These are phyloP conservation scores for Scopulariopsis brevicaulis DNA, from an alignment of 2,329 filamentous ascomycete species.

Conservation along the genomic window DNA sequence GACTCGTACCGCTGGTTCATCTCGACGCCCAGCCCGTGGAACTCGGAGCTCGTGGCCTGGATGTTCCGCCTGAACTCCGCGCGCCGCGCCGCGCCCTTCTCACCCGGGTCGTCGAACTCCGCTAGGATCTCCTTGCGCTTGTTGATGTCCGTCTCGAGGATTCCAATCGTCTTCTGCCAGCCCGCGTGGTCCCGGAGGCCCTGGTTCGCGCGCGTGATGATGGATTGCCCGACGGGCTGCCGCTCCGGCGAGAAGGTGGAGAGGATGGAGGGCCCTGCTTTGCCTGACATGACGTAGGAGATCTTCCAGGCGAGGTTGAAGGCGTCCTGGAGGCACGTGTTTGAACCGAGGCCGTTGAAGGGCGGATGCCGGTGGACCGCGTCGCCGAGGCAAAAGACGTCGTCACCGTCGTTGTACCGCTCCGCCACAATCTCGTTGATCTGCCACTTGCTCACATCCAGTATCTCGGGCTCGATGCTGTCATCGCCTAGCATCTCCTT, in stretches of 20 bases:
- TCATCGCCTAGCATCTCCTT: conserved; percentile 44
- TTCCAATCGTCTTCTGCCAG: conserved; percentile 33
- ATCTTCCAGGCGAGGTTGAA: conserved; percentile 46
- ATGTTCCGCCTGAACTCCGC: conserved; percentile 27
- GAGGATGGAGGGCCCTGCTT: conserved; percentile 23
- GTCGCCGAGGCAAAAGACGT: conserved; percentile 44
- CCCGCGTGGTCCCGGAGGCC: conserved; percentile 37
- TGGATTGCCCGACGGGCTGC: conserved; percentile 32
- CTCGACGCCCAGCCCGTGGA: conserved; percentile 43
- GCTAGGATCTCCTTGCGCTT: conserved; percentile 24
- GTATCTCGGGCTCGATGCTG: conserved; percentile 31
- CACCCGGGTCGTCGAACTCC: conserved; percentile 25
- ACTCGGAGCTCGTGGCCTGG: conserved; percentile 31
- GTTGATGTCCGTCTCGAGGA: conserved; percentile 23
- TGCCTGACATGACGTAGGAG: conserved; percentile 25
- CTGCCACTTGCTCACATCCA: conserved; percentile 44
- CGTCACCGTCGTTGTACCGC: conserved; percentile 33
- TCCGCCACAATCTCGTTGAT: conserved; percentile 52
- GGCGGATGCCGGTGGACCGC: conserved; percentile 48
- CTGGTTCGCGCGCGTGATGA: conserved; percentile 46
- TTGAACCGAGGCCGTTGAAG: conserved; percentile 42
- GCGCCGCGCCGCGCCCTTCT: conserved; percentile 24
- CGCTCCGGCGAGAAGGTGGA: conserved; percentile 31
- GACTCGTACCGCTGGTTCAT: conserved; percentile 46
- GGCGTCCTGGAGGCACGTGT: conserved; percentile 47